phyloP scores from a whole-genome alignment of 176 grass and related monocot species.

The Echinochloa phyllopogon region DNA sequence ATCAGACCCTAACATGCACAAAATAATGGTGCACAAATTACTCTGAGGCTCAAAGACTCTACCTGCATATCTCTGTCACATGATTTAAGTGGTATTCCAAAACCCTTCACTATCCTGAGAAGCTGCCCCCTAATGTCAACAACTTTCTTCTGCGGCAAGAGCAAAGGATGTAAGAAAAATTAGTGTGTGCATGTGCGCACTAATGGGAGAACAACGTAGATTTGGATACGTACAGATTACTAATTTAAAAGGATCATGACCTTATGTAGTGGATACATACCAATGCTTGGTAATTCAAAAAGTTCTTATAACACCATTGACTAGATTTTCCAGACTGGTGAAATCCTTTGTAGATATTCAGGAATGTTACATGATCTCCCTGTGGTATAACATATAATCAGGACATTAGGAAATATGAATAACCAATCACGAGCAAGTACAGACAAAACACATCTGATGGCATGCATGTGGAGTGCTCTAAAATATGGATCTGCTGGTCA shows the following conservation, averaged over 20 bases:
- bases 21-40: background rate
- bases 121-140: slow-evolving; percentile 92
- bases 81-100: slow-evolving; percentile 83
- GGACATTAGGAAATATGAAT: slow-evolving; percentile 8
- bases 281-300: slow-evolving; percentile 92
- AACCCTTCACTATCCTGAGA: slow-evolving; percentile 69
- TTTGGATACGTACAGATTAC: slow-evolving; percentile 27
- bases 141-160: slow-evolving; percentile 82
- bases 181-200: background rate
- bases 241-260: background rate
- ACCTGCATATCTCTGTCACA: slow-evolving; percentile 92
- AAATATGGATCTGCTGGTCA: background rate
- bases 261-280: slow-evolving; percentile 51
- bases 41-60: slow-evolving; percentile 15
- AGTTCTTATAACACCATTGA: slow-evolving; percentile 99
- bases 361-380: slow-evolving; percentile 94
- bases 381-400: slow-evolving; percentile 44
- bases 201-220: slow-evolving; percentile 14
- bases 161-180: slow-evolving; percentile 29
- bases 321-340: slow-evolving; percentile 89
- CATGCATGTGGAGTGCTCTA: background rate
- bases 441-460: slow-evolving; percentile 12
- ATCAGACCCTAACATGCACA: background rate
- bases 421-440: slow-evolving; percentile 12
- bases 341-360: slow-evolving; percentile 98